Percentiles rank a stretch among this genome's conserved stretches.
These are phyloP conservation scores for Fusarium acutatum DNA, from an alignment of 2,329 filamentous ascomycete species.

Conservation along the genomic window DNA sequence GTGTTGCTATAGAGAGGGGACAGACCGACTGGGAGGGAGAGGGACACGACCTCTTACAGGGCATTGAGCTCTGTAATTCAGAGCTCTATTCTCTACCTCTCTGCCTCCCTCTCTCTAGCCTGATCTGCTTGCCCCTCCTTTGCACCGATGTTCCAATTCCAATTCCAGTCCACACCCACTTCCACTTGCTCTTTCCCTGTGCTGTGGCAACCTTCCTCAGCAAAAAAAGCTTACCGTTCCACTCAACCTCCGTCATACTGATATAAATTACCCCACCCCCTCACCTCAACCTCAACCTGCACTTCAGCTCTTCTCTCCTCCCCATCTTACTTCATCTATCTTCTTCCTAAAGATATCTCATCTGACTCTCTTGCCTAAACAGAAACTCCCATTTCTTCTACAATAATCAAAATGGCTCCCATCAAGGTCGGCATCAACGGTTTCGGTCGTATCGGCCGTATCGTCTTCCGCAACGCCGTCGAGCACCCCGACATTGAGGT, in stretches of 20 bases:
- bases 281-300: slow-evolving; percentile 26
- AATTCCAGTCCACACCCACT: background rate
- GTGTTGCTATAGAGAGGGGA: background rate
- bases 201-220: slow-evolving; percentile 15
- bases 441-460: slow-evolving; percentile 99
- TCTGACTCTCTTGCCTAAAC: slow-evolving; percentile 20
- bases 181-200: slow-evolving; percentile 2
- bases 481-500: slow-evolving; percentile 90
- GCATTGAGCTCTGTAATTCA: slow-evolving; percentile 5
- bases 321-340: background rate
- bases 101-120: background rate
- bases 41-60: background rate
- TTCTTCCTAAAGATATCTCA: background rate
- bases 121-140: slow-evolving; percentile 17
- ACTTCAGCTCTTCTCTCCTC: background rate
- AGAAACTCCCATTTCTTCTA: slow-evolving; percentile 16
- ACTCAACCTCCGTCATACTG: slow-evolving; percentile 27
- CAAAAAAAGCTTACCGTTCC: slow-evolving; percentile 9
- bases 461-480: slow-evolving; percentile 97
- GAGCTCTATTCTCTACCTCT: background rate
- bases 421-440: slow-evolving; percentile 97
- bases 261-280: slow-evolving; percentile 39
- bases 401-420: slow-evolving; percentile 52
- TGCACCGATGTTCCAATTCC: slow-evolving; percentile 3
- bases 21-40: background rate